These are phyloP conservation scores for Staphylotrichum tortipilum DNA, from an alignment of 495 filamentous ascomycete species.

Conservation along the genomic window DNA sequence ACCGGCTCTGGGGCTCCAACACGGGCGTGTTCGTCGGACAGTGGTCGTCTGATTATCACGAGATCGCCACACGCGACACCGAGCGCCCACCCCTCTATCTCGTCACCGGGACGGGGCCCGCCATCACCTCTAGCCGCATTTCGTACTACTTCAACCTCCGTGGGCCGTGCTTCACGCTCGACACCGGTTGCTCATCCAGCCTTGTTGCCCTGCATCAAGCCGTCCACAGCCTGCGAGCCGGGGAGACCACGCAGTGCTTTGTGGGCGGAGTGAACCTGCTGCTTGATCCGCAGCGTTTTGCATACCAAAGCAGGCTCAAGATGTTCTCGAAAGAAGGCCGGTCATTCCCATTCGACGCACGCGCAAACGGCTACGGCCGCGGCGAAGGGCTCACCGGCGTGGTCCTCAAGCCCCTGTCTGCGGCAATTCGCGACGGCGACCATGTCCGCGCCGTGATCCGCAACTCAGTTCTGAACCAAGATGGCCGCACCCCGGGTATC, in stretches of 20 bases:
- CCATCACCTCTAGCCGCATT: conserved; percentile 43
- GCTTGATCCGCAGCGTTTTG: too few relatives aligned
- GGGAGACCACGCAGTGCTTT: conserved; percentile 27
- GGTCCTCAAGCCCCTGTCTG: conserved; percentile 41
- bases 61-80: too few relatives aligned
- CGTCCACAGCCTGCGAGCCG: conserved; percentile 35
- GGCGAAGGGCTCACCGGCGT: conserved; percentile 28
- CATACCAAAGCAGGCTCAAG: too few relatives aligned
- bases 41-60: too few relatives aligned
- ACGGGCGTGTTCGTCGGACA: too few relatives aligned
- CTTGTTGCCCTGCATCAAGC: conserved; percentile 45
- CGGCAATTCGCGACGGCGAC: conserved; percentile 41
- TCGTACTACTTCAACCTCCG: conserved; percentile 42
- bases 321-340: background rate
- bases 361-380: conserved; percentile 28
- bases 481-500: conserved; percentile 40
- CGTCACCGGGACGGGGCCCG: background rate
- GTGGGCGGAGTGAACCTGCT: conserved; percentile 29
- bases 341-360: conserved; percentile 17
- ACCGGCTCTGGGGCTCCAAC: too few relatives aligned
- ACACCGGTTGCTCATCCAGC: conserved; percentile 48
- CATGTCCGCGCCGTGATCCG: conserved; percentile 47
- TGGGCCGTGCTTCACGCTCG: conserved; percentile 41
- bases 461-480: conserved; percentile 16
- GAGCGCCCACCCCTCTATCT: too few relatives aligned